A percentile compares a stretch with the other conserved stretches of the same genome.
phyloP scores from a whole-genome alignment of 305 asterid genomes.

The Andrographis paniculata region DNA sequence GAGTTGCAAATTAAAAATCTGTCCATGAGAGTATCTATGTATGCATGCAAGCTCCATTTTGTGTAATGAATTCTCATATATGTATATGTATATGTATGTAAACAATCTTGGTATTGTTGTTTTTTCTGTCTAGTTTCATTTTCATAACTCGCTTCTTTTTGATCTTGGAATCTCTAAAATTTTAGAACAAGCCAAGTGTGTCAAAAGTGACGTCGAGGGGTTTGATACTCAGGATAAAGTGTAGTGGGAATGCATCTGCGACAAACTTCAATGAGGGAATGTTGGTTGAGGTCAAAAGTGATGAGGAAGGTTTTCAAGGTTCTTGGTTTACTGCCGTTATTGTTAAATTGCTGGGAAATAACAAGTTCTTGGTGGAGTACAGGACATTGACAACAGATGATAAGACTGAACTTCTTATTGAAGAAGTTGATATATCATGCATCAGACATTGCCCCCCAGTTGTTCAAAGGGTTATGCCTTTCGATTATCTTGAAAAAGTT shows the following conservation, averaged over 20 bases:
- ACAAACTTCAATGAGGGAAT: constrained; percentile 31
- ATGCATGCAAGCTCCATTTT: neutral
- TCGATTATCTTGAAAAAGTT: constrained; percentile 28
- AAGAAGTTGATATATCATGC: constrained; percentile 29
- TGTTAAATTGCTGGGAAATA: constrained; percentile 19
- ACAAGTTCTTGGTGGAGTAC: constrained; percentile 38
- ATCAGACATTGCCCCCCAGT: constrained; percentile 36
- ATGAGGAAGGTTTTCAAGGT: constrained; percentile 27
- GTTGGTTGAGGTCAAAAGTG: constrained; percentile 47
- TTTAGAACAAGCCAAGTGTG: constrained; percentile 23
- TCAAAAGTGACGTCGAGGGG: constrained; percentile 21
- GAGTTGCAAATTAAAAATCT: neutral
- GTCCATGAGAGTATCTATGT: neutral
- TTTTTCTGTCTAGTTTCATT: neutral
- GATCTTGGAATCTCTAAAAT: neutral
- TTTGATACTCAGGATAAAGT: constrained; percentile 31
- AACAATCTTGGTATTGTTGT: constrained; percentile 5
- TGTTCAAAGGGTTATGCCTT: constrained; percentile 26
- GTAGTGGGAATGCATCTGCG: constrained; percentile 10
- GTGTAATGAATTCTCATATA: no score
- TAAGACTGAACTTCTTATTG: constrained; percentile 30
- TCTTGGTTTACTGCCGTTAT: constrained; percentile 40
- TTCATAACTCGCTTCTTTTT: no score
- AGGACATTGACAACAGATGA: constrained; percentile 20
- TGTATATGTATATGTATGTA: neutral